Evolutionary conservation across 176 grass and related monocot genomes (phyloP), one percentile per base, ranked within the genome.

Genomic region (Lolium rigidum): DNA sequence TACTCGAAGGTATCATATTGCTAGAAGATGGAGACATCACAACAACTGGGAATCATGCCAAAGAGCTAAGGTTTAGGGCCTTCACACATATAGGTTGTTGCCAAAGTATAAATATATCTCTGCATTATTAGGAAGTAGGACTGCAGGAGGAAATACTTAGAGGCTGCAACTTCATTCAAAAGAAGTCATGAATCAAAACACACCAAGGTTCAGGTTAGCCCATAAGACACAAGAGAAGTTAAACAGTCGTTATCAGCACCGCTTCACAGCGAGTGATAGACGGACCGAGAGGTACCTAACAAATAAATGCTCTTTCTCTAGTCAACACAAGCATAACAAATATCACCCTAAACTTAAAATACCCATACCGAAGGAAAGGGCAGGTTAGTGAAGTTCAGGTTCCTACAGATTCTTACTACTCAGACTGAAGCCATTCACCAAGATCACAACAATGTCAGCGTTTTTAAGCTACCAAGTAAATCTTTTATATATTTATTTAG

Each of bases 1-100:
- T 52, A 87, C 43, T 25, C 66, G 13, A 65, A 73, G 10, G 60
- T 56, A 75, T 66, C 38, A 80, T 59, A 88, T n/a, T 31, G 44
- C 54, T 49, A 70, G 73, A 83, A 31, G 74, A 78, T 13, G 69
- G 3, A 46, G 6, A 48, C 43, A 17, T 55, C 52, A 18, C 52
- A 55, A 55, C 15, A 67, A 67, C 11, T 73, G 6, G n/a, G 57
- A 84, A 43, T 10, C 31, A 83, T 54, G 55, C 35, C 28, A 74
- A 54, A 85, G 69, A 89, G 35, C 58, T 47, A 74, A 7, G 12
- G 35, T 66, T 80, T 7, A 67, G 9, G 22, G 59, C 54, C 47
- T 58, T 80, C 15, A 25, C 13, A 22, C 70, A 66, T 58, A 15
- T 79, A 78, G 16, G 60, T 25, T 31, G n/a, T 18, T 18, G 35